Base-by-base conservation (phyloP, 2,329 filamentous ascomycete genomes). In the Nemania bipapillata region DNA sequence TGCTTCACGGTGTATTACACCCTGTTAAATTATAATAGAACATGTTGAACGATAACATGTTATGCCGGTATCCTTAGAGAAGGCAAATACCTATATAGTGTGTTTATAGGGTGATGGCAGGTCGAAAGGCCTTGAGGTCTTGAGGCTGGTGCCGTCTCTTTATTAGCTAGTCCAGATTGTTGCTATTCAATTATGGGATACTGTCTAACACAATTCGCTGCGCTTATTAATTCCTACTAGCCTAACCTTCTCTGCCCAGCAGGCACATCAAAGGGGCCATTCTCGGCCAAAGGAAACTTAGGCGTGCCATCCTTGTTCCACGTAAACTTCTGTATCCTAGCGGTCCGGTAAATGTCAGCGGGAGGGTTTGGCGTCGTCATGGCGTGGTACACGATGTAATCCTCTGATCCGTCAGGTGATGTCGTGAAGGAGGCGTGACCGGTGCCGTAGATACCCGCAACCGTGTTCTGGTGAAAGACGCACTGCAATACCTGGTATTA, bases 381-480 rank as follows among this genome's bases (percentile, higher is more conserved):
- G 0, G 79, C 79, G 53, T 81, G 79, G 61, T 79, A 81, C 7
- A 80, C 78, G 8, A 80, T 64, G 37, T 79, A 81, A 50, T 78
- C 53, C 63, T 80, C 77, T 17, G 66, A 69, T 12, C 77, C 76
- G 62, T 80, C 78, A 4, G 78, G 78, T 7, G 77, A 79, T 15
- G 75, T 78, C 22, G 74, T 77, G 69, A 78, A 80, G 65, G 76
- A 79, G 2, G 79, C 79, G 56, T 80, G 79, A 0, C 79, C 79
- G 1, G 79, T 77, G 17, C 73, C 79, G 42, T 79, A 80, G n/a
- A 80, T 59, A 6, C 75, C 76, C 1, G 74, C 68, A 6, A 62
- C 68, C 1, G 77, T 75, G 72, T 80, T 80, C 65, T 80, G 79
- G 67, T 77, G 77, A 72, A 80, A 80, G 6, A 80, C 74, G 65